These are phyloP conservation scores for Starmerella apis DNA, from an alignment of 805 yeast genomes.

Conservation along the genomic window DNA sequence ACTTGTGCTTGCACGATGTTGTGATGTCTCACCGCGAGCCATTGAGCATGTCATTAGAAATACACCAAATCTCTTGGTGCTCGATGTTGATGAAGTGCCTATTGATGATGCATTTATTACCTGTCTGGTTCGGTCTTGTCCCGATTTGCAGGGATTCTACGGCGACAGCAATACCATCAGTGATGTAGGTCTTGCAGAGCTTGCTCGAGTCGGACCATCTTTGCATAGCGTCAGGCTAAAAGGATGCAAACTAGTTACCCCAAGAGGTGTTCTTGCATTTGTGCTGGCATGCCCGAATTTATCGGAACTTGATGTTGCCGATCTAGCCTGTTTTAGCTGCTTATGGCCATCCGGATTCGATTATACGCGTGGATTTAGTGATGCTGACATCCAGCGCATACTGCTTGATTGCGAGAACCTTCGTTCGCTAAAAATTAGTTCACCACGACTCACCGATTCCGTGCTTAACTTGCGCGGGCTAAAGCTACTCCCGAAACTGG, in stretches of 20 bases:
- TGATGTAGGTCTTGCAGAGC: slow-evolving; percentile 48
- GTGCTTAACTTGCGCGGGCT: slow-evolving; percentile 62
- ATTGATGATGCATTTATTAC: slow-evolving; percentile 59
- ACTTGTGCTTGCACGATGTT: slow-evolving; percentile 73
- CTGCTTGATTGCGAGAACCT: slow-evolving; percentile 8
- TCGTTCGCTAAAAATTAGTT: slow-evolving; percentile 14
- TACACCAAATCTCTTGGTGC: slow-evolving; percentile 66
- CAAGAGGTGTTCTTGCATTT: slow-evolving; percentile 44
- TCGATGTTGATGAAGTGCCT: slow-evolving; percentile 74
- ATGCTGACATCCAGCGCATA: slow-evolving; percentile 1
- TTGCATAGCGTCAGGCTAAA: slow-evolving; percentile 75
- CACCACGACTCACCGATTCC: slow-evolving; percentile 44
- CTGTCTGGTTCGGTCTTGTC: slow-evolving; percentile 60
- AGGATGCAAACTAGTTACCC: slow-evolving; percentile 56
- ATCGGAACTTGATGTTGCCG: slow-evolving; percentile 83
- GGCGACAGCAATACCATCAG: slow-evolving; percentile 47
- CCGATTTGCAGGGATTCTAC: slow-evolving; percentile 75
- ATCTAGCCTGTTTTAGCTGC: slow-evolving; percentile 42
- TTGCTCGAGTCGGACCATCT: slow-evolving; percentile 57
- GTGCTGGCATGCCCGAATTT: slow-evolving; percentile 64
- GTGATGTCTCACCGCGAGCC: slow-evolving; percentile 49
- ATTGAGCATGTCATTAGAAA: slow-evolving; percentile 51
- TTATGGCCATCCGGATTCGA: background rate
- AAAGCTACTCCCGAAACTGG: slow-evolving; percentile 40
- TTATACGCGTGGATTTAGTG: background rate